phyloP scores from a whole-genome alignment of 768 basidiomycete species.

The Trametes coccinea region DNA sequence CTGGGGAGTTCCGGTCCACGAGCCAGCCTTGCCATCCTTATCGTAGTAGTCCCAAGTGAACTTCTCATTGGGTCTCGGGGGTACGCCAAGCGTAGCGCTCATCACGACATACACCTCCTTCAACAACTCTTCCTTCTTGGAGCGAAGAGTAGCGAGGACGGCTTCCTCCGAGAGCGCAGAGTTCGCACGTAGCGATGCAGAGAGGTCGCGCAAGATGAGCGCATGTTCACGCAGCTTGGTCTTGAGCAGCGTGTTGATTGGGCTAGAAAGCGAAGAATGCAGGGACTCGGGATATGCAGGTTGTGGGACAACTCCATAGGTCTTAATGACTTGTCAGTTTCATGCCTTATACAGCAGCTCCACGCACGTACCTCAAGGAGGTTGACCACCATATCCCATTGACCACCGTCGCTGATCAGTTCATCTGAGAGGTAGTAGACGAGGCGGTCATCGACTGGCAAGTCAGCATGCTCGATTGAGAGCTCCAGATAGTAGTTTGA shows the following conservation, averaged over 20 bases:
- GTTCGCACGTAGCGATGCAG: conserved; percentile 49
- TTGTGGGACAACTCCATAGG: conserved; percentile 88
- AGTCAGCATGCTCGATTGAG: conserved; percentile 76
- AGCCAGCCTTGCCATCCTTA: conserved; percentile 68
- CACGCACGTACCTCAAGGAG: conserved; percentile 51
- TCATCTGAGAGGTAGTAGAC: conserved; percentile 72
- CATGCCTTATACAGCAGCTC: neutral
- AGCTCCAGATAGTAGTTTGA: conserved; percentile 90
- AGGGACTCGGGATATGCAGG: conserved; percentile 79
- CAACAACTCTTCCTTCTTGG: conserved; percentile 85
- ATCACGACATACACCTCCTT: conserved; percentile 83
- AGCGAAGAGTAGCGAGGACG: conserved; percentile 57
- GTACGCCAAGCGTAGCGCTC: conserved; percentile 83
- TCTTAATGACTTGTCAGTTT: conserved; percentile 37
- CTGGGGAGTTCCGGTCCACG: conserved; percentile 78
- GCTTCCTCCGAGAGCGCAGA: conserved; percentile 44
- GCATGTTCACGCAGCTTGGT: conserved; percentile 91
- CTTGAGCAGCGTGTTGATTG: conserved; percentile 80
- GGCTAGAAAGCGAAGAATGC: conserved; percentile 72
- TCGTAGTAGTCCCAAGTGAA: conserved; percentile 92
- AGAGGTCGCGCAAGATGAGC: conserved; percentile 71
- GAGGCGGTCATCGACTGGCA: conserved; percentile 82
- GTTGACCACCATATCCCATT: conserved; percentile 91
- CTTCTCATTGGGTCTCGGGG: conserved; percentile 67
- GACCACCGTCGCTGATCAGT: conserved; percentile 89